phyloP scores from a whole-genome alignment of 2,329 filamentous ascomycete species.

The Penicillium sp. region DNA sequence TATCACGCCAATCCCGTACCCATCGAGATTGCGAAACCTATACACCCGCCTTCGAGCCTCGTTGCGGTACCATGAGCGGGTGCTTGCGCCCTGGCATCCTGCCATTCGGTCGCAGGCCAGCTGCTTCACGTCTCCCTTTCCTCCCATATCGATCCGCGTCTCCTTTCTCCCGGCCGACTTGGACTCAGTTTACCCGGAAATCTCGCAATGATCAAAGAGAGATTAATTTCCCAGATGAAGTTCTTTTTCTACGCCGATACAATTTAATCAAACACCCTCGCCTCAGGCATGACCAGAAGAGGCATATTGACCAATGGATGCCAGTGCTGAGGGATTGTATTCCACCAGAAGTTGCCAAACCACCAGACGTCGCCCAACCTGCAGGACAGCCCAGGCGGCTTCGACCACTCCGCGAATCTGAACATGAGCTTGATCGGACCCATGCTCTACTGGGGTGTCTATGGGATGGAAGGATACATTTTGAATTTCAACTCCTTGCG shows the following conservation, averaged over 20 bases:
- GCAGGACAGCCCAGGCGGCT: not conserved
- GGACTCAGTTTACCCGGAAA: not conserved
- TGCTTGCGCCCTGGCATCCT: conserved; percentile 37
- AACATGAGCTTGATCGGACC: conserved; percentile 23
- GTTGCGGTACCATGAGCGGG: conserved; percentile 43
- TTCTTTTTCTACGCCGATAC: conserved; percentile 20
- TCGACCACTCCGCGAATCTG: conserved; percentile 12
- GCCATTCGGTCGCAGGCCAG: conserved; percentile 31
- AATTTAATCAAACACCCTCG: conserved; percentile 10
- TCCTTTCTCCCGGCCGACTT: conserved; percentile 6
- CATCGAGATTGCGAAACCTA: conserved; percentile 31
- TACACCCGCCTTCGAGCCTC: conserved; percentile 25
- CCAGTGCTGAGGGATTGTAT: conserved; percentile 35
- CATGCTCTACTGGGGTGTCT: conserved; percentile 34
- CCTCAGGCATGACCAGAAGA: conserved; percentile 18
- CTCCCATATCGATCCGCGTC: conserved; percentile 8
- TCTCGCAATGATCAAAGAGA: conserved; percentile 3
- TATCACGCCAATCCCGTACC: conserved; percentile 18
- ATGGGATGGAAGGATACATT: conserved; percentile 26
- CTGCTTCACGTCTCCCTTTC: conserved; percentile 14
- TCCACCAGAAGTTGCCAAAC: conserved; percentile 12
- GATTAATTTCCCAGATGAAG: conserved; percentile 16
- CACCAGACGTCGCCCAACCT: not conserved
- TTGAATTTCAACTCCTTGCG: conserved; percentile 37
- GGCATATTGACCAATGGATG: conserved; percentile 35